Conservation (phyloP, 257 asterid genomes). For the Petrea volubilis region DNA sequence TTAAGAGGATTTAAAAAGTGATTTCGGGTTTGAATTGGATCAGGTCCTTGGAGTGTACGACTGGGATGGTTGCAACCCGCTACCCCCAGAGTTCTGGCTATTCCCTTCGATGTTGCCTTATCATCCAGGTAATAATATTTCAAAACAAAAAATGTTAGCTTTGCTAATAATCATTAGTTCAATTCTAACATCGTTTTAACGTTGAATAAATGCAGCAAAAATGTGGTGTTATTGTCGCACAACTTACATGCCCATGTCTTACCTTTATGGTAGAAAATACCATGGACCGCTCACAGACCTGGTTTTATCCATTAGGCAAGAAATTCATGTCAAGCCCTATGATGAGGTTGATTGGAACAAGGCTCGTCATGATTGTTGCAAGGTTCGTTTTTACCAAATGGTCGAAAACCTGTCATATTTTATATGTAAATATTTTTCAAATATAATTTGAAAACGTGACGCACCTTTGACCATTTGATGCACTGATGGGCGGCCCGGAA, state of each 20-base stretch:
- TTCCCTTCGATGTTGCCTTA: constrained; percentile 74
- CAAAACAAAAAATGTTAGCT: not conserved
- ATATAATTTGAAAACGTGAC: too few species aligned
- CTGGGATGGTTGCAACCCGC: constrained; percentile 95
- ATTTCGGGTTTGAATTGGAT: not conserved
- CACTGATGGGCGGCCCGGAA: too few species aligned
- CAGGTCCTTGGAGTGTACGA: constrained; percentile 89
- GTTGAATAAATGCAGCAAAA: constrained; percentile 46
- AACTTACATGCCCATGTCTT: constrained; percentile 88
- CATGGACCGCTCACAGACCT: constrained; percentile 69
- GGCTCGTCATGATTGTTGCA: constrained; percentile 75
- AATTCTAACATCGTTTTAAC: not conserved
- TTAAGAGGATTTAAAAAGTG: too few species aligned
- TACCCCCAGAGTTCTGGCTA: constrained; percentile 88
- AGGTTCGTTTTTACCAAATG: constrained; percentile 28
- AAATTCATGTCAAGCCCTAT: constrained; percentile 59
- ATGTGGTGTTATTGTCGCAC: constrained; percentile 92
- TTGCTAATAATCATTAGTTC: not conserved
- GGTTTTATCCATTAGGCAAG: constrained; percentile 64
- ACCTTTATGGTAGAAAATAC: constrained; percentile 60
- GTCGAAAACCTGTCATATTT: not conserved
- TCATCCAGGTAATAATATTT: constrained; percentile 62
- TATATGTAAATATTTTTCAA: too few species aligned
- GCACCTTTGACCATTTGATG: too few species aligned
- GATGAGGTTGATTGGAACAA: constrained; percentile 69